phyloP scores from a whole-genome alignment of 768 basidiomycete species.

The Lactifluus pinguis region DNA sequence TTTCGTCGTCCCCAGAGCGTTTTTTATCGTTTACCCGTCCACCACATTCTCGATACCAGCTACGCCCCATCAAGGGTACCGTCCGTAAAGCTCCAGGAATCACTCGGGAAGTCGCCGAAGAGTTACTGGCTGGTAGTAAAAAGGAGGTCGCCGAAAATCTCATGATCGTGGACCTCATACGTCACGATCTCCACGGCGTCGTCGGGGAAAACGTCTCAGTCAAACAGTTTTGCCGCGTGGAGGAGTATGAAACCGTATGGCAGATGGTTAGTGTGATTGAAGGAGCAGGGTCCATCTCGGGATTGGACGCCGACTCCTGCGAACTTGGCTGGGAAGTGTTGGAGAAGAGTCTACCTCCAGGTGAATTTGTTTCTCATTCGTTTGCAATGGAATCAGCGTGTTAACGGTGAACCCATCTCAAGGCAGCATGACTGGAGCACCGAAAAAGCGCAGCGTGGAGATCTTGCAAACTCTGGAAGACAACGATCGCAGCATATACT shows the following conservation, averaged over 20 bases:
- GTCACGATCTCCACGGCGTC: slow-evolving; percentile 81
- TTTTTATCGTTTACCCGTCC: slow-evolving; percentile 76
- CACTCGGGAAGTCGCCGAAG: slow-evolving; percentile 56
- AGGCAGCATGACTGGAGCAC: slow-evolving; percentile 96
- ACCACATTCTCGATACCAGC: slow-evolving; percentile 57
- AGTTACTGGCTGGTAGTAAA: slow-evolving; percentile 49
- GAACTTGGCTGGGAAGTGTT: slow-evolving; percentile 74
- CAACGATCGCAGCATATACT: slow-evolving; percentile 69
- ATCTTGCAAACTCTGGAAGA: slow-evolving; percentile 76
- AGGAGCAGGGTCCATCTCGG: slow-evolving; percentile 35
- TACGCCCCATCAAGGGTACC: slow-evolving; percentile 94
- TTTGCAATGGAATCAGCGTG: background rate
- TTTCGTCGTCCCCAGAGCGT: slow-evolving; percentile 87
- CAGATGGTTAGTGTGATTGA: slow-evolving; percentile 92
- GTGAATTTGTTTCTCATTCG: slow-evolving; percentile 31
- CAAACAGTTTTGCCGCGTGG: slow-evolving; percentile 76
- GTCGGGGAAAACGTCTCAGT: slow-evolving; percentile 78
- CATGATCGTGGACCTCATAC: slow-evolving; percentile 96
- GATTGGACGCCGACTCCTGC: slow-evolving; percentile 26
- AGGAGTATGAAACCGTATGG: slow-evolving; percentile 92
- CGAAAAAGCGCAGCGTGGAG: slow-evolving; percentile 89
- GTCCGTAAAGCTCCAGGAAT: slow-evolving; percentile 60
- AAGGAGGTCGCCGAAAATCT: slow-evolving; percentile 97
- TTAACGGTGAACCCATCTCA: slow-evolving; percentile 23
- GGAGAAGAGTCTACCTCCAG: slow-evolving; percentile 74